phyloP scores from a whole-genome alignment of 352 stramenopile genomes.

The Phytophthora constricta region DNA sequence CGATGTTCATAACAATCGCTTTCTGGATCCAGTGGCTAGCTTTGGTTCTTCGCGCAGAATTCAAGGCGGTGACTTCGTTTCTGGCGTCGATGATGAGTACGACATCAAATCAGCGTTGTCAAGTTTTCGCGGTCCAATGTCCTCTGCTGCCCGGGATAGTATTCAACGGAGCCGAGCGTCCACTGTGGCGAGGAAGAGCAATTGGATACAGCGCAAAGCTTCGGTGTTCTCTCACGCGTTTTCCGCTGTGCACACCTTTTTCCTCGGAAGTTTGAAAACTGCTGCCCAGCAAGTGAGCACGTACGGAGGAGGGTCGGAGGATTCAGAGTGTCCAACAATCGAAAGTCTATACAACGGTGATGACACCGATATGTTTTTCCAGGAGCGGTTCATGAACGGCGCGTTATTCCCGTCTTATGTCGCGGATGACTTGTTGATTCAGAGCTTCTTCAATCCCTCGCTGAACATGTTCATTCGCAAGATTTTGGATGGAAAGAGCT shows the following conservation, averaged over 20 bases:
- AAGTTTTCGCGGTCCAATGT: conserved; percentile 25
- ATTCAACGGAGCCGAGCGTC: conserved; percentile 31
- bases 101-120: conserved; percentile 32
- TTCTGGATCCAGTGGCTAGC: conserved; percentile 76
- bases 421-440: conserved; percentile 82
- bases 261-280: conserved; percentile 66
- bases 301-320: conserved; percentile 33
- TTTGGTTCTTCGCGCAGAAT: conserved; percentile 45
- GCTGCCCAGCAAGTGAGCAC: conserved; percentile 57
- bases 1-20: conserved; percentile 86
- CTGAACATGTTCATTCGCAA: conserved; percentile 86
- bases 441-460: conserved; percentile 89
- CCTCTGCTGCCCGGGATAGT: conserved; percentile 28
- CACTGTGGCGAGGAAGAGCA: conserved; percentile 44
- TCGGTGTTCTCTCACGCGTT: conserved; percentile 37
- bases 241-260: conserved; percentile 61
- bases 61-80: conserved; percentile 23
- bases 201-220: conserved; percentile 54
- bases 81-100: conserved; percentile 30
- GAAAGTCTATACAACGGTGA: conserved; percentile 46
- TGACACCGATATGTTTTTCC: conserved; percentile 85
- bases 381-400: conserved; percentile 87
- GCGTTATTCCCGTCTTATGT: conserved; percentile 84
- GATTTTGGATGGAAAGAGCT: conserved; percentile 86
- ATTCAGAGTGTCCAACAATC: conserved; percentile 16